These are phyloP conservation scores for Dendryphion nanum DNA, from an alignment of 2,329 filamentous ascomycete genomes.

Conservation along the genomic window DNA sequence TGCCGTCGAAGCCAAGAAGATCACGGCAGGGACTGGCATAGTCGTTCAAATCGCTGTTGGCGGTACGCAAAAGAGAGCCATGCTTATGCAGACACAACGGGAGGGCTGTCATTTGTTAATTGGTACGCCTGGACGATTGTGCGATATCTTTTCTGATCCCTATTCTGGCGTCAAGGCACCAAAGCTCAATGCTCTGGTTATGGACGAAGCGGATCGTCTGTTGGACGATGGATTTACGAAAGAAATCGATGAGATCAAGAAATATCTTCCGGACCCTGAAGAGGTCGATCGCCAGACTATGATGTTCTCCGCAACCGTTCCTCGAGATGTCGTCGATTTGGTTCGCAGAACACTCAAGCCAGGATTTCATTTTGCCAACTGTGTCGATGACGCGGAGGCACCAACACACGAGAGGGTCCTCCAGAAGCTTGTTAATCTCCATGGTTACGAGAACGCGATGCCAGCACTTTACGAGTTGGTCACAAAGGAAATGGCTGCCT, in stretches of 20 bases:
- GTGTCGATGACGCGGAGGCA: conserved; percentile 76
- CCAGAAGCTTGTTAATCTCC: conserved; percentile 69
- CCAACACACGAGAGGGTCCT: conserved; percentile 84
- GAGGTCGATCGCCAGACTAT: conserved; percentile 79
- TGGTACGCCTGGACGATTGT: conserved; percentile 83
- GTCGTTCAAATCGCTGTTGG: conserved; percentile 80
- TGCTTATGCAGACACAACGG: conserved; percentile 66
- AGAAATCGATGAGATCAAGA: conserved; percentile 49
- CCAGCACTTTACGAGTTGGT: conserved; percentile 77
- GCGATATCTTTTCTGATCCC: conserved; percentile 73
- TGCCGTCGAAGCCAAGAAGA: conserved; percentile 68
- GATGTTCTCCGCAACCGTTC: conserved; percentile 93
- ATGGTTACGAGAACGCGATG: conserved; percentile 71
- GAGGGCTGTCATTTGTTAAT: conserved; percentile 87
- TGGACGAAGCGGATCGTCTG: conserved; percentile 68
- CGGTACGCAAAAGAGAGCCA: conserved; percentile 73
- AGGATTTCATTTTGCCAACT: conserved; percentile 85
- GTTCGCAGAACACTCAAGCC: conserved; percentile 77
- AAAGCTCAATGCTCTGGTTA: conserved; percentile 58
- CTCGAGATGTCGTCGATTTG: conserved; percentile 75
- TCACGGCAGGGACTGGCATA: conserved; percentile 65
- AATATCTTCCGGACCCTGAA: conserved; percentile 58
- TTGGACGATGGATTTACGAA: conserved; percentile 58
- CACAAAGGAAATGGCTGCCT: conserved; percentile 55
- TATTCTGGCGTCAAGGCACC: conserved; percentile 62